Evolutionary conservation across 345 rosid genomes (phyloP), one percentile per base, ranked within the genome.

Genomic region (Rhodomyrtus tomentosa): DNA sequence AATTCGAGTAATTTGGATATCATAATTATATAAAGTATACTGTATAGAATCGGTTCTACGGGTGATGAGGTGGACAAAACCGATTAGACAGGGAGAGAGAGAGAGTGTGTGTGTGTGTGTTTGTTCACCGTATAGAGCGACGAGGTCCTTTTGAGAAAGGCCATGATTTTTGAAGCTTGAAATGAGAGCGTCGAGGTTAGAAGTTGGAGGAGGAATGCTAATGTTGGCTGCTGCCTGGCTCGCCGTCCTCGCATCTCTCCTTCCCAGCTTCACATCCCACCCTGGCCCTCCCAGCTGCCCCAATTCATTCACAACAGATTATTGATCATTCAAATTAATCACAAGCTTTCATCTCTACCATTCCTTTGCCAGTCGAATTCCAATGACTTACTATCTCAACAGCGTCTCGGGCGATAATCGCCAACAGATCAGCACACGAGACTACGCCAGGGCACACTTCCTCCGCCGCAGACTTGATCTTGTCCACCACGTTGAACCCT

Each of bases 231-330:
- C 98, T 7, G 94, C 85, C 76, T 89, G 97, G 88, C 98, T 94
- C 25, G 99, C 95, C 0, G 93, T 93, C 81, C 87, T 90, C 0
- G 97, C 90, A 85, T 96, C 99, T 90, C 99, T 92, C 87, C 98
- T 94, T 86, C 98, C 99, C 24, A 96, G 90, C 86, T 95, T 94
- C 54, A 96, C 98, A 82, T 89, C 74, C 98, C 98, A 96, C 13
- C 6, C 83, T 0, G 95, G 98, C 12, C 98, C 98, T 86, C 95
- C 97, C 68, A 95, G 96, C 98, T 96, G 62, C 51, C 50, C 50
- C 81, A 82, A 84, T 42, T 81, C 83, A 81, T 10, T 18, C 76
- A 13, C 76, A 68, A 42, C 68, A 73, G 10, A 5, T 20, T 42
- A 80, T 21, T 50, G 36, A 13, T 68, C 45, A 68, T 27, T n/a